These are phyloP conservation scores for Capsella rubella DNA, from an alignment of 441 rosid genomes.

Conservation along the genomic window DNA sequence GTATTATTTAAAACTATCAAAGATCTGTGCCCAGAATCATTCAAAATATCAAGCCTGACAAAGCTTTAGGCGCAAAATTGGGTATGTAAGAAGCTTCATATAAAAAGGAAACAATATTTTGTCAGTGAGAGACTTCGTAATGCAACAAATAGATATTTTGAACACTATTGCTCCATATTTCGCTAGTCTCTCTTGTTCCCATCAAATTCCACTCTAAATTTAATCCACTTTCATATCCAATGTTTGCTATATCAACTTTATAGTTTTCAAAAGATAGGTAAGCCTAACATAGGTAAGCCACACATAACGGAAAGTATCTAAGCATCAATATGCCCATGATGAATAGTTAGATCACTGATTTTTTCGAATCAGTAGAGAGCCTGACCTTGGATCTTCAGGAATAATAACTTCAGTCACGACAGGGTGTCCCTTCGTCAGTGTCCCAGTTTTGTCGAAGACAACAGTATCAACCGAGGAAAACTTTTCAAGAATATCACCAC, in stretches of 20 bases:
- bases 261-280: neutral
- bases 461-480: conserved; percentile 77
- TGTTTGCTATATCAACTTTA: neutral
- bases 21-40: neutral
- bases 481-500: conserved; percentile 89
- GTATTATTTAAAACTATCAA: neutral
- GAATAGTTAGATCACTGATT: conserved; percentile 21
- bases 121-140: too few species aligned
- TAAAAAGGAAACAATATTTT: too few species aligned
- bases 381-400: conserved; percentile 61
- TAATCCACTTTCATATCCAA: neutral
- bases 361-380: conserved; percentile 40
- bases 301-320: neutral
- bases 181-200: neutral
- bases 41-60: too few species aligned
- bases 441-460: conserved; percentile 97
- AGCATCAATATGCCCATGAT: conserved; percentile 16
- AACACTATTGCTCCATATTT: neutral
- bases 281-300: conserved; percentile 1
- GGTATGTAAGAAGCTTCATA: too few species aligned
- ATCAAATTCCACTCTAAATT: conserved; percentile 5
- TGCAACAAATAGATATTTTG: neutral
- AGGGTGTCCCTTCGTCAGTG: conserved; percentile 90
- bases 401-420: conserved; percentile 78
- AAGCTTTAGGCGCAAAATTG: too few species aligned